Evolutionary conservation across 768 basidiomycete species (phyloP), one percentile per base, ranked within the genome.

Genomic region (Boletus rufocinnamomeus): DNA sequence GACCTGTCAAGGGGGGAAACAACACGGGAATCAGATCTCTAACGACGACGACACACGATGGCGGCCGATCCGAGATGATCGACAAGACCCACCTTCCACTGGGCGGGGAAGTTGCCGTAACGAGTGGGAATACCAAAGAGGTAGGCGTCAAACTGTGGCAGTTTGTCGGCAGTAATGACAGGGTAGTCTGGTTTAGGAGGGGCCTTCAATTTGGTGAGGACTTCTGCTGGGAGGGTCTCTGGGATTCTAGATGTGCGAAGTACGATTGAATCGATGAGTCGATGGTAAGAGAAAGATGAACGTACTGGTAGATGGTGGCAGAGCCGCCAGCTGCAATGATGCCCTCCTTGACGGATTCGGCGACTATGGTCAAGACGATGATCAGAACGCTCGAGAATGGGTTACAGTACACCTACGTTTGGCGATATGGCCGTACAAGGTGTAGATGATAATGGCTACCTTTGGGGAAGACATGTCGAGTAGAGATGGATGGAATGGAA

Each of bases 161-260:
- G 44, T 14, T 69, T 25, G 0, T 35, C 53, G 16, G 55, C 37
- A 3, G 54, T 17, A 6, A 72, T 53, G 53, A 64, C 3, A 10
- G 68, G 68, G 74, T 92, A 92, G 60, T 78, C 71, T 46, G 83
- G 83, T 69, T 89, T 91, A 5, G 85, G 68, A 5, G 87, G 83
- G 2, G 88, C 90, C 60, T 86, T 73, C 84, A 96, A 81, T 69
- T 82, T 82, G 48, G 69, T 65, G 51, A 94, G 79, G 51, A 93
- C 66, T 11, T 91, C 89, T 8, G 76, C 67, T 4, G 88, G 64
- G 54, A 96, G 86, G 3, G 92, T 95, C 76, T 95, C 93, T 50
- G 84, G 70, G 57, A 95, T 82, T 72, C 89, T 91, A 35, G 14
- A 23, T n/a, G 28, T 11, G 30, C n/a, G 38, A 21, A 16, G 30